These are phyloP conservation scores for Ascomycota sp. DNA, from an alignment of 2,329 filamentous ascomycete genomes.

Conservation along the genomic window DNA sequence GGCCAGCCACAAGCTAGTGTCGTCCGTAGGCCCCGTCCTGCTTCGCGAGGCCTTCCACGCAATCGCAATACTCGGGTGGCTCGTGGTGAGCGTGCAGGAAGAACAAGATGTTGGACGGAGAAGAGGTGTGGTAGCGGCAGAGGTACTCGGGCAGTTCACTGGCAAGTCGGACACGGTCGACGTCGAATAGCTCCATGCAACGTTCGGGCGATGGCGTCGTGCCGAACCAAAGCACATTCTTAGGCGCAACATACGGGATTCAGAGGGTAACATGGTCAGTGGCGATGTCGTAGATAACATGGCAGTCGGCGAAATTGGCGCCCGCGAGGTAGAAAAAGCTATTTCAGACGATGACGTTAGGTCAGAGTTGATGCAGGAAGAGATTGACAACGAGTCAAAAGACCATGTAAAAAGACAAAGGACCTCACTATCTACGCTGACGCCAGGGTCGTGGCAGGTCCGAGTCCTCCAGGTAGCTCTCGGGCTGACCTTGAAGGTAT, in stretches of 20 bases:
- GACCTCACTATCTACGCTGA: conserved; percentile 35
- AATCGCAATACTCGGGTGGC: conserved; percentile 3
- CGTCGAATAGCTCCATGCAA: conserved; percentile 40
- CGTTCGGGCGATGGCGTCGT: conserved; percentile 38
- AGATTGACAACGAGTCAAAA: too few species aligned
- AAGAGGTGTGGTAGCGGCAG: conserved; percentile 12
- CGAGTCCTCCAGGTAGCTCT: conserved; percentile 33
- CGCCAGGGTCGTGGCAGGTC: conserved; percentile 35
- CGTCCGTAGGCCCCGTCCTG: too few species aligned
- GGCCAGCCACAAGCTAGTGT: conserved; percentile 37
- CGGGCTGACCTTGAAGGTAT: conserved; percentile 32
- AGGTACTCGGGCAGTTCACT: conserved; percentile 29
- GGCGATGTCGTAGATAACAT: conserved; percentile 34
- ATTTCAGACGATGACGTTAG: not conserved
- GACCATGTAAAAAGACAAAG: not conserved
- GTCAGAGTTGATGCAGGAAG: too few species aligned
- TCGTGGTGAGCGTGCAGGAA: conserved; percentile 27
- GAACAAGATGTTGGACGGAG: conserved; percentile 19
- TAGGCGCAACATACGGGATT: conserved; percentile 47
- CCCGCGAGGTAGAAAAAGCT: conserved; percentile 41
- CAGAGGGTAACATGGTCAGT: conserved; percentile 48
- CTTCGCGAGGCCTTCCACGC: too few species aligned
- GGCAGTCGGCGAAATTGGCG: conserved; percentile 31
- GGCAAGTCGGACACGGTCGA: conserved; percentile 49
- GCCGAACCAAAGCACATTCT: conserved; percentile 42